phyloP scores from a whole-genome alignment of 768 basidiomycete genomes.

The Termitomyces sp. region DNA sequence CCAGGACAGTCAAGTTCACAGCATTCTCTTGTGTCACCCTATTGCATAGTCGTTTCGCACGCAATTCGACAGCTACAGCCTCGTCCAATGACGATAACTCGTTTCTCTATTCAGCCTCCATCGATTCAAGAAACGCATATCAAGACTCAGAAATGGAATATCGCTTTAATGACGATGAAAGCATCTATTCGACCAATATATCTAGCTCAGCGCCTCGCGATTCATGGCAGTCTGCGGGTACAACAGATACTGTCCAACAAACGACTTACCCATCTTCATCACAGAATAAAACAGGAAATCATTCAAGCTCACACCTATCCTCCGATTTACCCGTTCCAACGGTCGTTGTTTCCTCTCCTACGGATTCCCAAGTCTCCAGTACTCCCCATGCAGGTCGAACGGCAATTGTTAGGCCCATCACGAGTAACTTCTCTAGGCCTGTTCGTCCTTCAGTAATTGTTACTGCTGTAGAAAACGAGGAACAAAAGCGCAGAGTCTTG shows the following conservation, averaged over 20 bases:
- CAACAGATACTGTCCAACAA: conserved; percentile 12
- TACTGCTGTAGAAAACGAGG: conserved; percentile 34
- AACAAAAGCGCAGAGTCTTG: conserved; percentile 47
- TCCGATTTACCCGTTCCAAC: conserved; percentile 38
- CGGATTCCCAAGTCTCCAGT: conserved; percentile 16
- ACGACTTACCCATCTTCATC: neutral
- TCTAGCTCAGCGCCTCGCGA: conserved; percentile 31
- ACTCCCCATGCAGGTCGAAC: conserved; percentile 30
- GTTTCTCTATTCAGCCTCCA: conserved; percentile 27
- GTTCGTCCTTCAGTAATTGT: conserved; percentile 39
- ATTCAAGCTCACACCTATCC: neutral
- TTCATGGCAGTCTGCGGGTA: conserved; percentile 35
- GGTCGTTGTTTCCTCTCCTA: conserved; percentile 52
- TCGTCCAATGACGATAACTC: conserved; percentile 36
- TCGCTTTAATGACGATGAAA: conserved; percentile 36
- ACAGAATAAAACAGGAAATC: neutral
- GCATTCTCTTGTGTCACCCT: conserved; percentile 35
- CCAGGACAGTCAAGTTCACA: conserved; percentile 12
- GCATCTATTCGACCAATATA: conserved; percentile 36
- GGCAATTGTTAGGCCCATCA: conserved; percentile 42
- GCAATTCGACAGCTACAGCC: conserved; percentile 38
- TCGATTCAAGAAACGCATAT: conserved; percentile 28
- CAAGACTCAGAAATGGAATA: conserved; percentile 28
- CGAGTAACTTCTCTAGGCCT: conserved; percentile 65
- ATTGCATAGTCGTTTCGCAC: conserved; percentile 45